Evolutionary conservation across 2,329 filamentous ascomycete species (phyloP).

Genomic region (Didymellaceae sp.): DNA sequence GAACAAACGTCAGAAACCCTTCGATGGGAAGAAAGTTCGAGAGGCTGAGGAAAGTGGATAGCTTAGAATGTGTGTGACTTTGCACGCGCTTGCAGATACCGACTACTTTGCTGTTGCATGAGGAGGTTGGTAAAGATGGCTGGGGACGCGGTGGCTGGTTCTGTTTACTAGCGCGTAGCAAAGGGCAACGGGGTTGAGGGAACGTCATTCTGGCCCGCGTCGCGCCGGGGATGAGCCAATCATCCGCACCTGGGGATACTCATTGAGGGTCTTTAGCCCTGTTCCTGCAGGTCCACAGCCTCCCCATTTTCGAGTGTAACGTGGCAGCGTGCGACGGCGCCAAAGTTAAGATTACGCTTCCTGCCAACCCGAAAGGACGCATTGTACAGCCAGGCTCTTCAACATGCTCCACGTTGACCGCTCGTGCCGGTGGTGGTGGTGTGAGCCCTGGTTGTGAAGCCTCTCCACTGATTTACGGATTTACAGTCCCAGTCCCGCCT

Average conservation of each 20-base stretch:
- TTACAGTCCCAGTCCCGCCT: constrained; percentile 5
- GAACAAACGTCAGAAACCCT: constrained; percentile 43
- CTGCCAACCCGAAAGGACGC: constrained; percentile 9
- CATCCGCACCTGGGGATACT: constrained; percentile 18
- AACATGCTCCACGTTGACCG: not conserved
- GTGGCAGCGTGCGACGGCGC: constrained; percentile 30
- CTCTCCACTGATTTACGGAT: constrained; percentile 6
- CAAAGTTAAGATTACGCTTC: constrained; percentile 19
- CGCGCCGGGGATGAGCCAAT: constrained; percentile 25
- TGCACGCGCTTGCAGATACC: constrained; percentile 35
- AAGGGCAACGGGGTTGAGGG: constrained; percentile 24
- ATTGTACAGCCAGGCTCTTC: constrained; percentile 2
- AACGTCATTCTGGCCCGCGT: constrained; percentile 31
- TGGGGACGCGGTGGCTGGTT: constrained; percentile 18
- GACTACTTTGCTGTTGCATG: constrained; percentile 43
- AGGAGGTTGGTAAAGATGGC: constrained; percentile 44
- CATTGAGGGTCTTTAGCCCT: constrained; percentile 13
- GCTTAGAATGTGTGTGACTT: constrained; percentile 40
- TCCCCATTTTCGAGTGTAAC: constrained; percentile 32
- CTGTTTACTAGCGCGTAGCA: constrained; percentile 27
- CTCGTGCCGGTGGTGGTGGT: not conserved
- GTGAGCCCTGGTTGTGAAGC: constrained; percentile 1
- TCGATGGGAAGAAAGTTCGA: constrained; percentile 26
- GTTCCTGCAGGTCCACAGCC: constrained; percentile 39
- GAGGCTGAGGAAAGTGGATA: constrained; percentile 36